A percentile compares a stretch with the other conserved stretches of the same genome.
Evolutionary conservation across 208 protist genomes (phyloP).

Genomic region (Naegleria gruberi): DNA sequence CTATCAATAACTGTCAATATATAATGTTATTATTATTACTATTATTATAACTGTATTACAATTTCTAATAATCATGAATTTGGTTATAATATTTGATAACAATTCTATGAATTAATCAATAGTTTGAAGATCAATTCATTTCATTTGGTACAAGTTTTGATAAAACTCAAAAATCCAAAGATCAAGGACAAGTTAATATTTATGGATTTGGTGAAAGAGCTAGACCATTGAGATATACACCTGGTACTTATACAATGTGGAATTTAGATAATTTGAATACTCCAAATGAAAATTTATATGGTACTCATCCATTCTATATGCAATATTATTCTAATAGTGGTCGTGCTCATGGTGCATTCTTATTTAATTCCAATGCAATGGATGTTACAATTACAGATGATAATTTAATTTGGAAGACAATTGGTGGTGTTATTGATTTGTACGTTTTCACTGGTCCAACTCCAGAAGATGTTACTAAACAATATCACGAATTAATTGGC

Average conservation of each 20-base stretch:
- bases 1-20: too few relatives aligned
- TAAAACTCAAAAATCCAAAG: neutral
- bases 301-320: conserved; percentile 1
- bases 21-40: too few relatives aligned
- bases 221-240: neutral
- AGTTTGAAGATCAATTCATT: conserved; percentile 1
- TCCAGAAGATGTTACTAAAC: conserved; percentile 47
- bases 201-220: conserved; percentile 17
- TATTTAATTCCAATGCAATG: conserved; percentile 65
- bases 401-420: conserved; percentile 32
- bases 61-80: too few relatives aligned
- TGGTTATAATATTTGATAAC: too few relatives aligned
- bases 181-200: neutral
- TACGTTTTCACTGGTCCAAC: conserved; percentile 56
- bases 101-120: too few relatives aligned
- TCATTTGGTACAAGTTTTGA: neutral
- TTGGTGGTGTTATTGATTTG: conserved; percentile 66
- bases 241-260: neutral
- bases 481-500: conserved; percentile 60
- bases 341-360: conserved; percentile 43
- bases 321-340: neutral
- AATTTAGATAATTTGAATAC: neutral
- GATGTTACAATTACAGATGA: conserved; percentile 38
- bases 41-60: too few relatives aligned
- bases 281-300: conserved; percentile 5